Conservation (phyloP, 2,329 filamentous ascomycete species). For the Penicillium vulpinum region DNA sequence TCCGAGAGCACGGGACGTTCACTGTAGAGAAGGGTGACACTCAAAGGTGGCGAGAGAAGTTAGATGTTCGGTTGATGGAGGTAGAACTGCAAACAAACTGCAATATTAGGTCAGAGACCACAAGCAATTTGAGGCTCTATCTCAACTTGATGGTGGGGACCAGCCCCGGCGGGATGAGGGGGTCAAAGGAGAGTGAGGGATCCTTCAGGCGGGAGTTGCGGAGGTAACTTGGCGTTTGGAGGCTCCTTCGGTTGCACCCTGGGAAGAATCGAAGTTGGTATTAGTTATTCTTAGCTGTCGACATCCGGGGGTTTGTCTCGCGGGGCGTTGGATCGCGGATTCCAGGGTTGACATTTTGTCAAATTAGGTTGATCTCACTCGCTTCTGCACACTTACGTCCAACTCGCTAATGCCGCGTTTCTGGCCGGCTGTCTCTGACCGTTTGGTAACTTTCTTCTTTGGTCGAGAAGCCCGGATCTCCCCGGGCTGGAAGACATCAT, state of each 20-base stretch:
- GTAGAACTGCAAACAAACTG: constrained; percentile 21
- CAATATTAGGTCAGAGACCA: constrained; percentile 23
- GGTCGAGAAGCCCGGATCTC: constrained; percentile 67
- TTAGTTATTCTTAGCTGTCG: constrained; percentile 34
- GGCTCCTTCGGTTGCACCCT: constrained; percentile 32
- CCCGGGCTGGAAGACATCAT: constrained; percentile 80
- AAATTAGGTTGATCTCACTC: constrained; percentile 25
- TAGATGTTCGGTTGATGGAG: constrained; percentile 5
- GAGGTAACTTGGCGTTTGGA: constrained; percentile 39
- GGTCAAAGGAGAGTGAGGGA: not conserved
- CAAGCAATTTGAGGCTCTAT: constrained; percentile 3
- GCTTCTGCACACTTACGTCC: constrained; percentile 44
- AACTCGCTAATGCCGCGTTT: constrained; percentile 43
- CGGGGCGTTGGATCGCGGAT: constrained; percentile 18
- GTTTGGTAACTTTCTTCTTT: constrained; percentile 54
- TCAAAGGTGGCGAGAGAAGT: constrained; percentile 12
- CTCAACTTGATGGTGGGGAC: constrained; percentile 26
- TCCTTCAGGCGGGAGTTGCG: constrained; percentile 36
- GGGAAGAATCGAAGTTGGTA: constrained; percentile 23
- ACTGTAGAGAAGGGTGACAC: constrained; percentile 13
- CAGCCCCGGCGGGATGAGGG: constrained; percentile 29
- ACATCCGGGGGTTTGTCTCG: constrained; percentile 19
- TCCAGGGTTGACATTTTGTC: constrained; percentile 27
- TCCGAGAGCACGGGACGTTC: constrained; percentile 23
- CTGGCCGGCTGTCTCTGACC: constrained; percentile 35